Evolutionary conservation across 129 eudicot species (phyloP), one percentile per base, ranked within the genome.

Genomic region (Calendula officinalis): DNA sequence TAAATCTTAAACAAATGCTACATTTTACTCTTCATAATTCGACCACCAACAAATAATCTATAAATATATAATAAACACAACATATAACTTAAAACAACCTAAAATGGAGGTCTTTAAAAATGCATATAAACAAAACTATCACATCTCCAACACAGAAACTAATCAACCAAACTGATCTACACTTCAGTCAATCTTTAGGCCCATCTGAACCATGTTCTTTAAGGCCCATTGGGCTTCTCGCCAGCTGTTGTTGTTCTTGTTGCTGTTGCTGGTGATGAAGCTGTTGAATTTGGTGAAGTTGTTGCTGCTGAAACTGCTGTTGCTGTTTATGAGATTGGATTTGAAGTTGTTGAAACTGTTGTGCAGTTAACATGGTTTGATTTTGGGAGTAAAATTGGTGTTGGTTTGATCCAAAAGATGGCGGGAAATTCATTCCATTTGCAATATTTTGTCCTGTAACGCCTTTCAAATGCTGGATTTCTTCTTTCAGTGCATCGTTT

Each of bases 401-500:
- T 52, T 82, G 92, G 70, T 73, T 80, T 58, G 78, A 75, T 58
- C 87, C 85, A 55, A 77, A 91, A 15, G 94, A 76, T 22, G 80
- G 36, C 12, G 80, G 83, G 56, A 71, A 77, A 66, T 77, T 86
- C 82, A 79, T 22, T 79, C 82, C 74, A 57, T 7, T 71, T 72
- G 62, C 89, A 86, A 53, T 85, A 77, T 86, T 70, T 78, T 91
- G 95, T 17, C 94, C 88, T 0, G 90, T 91, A 15, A 84, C 41
- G 16, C 78, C 72, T 71, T 91, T 91, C 69, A 91, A 67, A 63
- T 91, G 97, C 67, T 87, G 95, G 56, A 22, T 22, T 69, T 91
- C 95, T 59, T 91, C 97, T 50, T 83, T 91, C 15, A 91, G 75
- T 32, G 95, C 97, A 41, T 91, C 95, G 34, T 91, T 91, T 47